These are phyloP conservation scores for Cucumis hystrix DNA, from an alignment of 306 rosid genomes.

Conservation along the genomic window DNA sequence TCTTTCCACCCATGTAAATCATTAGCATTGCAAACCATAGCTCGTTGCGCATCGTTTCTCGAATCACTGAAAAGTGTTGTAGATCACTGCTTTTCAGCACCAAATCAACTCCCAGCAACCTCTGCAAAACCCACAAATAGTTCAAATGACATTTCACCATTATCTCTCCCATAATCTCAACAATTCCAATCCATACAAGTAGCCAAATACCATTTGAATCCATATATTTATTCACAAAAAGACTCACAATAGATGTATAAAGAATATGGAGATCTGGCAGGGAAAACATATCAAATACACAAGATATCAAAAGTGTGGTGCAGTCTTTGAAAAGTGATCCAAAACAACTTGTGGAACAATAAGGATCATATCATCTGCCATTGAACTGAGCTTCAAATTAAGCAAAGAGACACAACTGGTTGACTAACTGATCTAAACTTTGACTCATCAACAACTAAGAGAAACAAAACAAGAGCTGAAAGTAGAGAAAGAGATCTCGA, in stretches of 20 bases:
- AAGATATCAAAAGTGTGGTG: neutral
- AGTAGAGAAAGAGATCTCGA: neutral
- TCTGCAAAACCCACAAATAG: neutral
- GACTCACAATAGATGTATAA: neutral
- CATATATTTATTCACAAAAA: neutral
- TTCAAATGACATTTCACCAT: neutral
- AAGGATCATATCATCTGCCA: neutral
- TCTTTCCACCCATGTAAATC: slow-evolving; percentile 92
- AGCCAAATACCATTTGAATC: neutral
- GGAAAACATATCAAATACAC: neutral
- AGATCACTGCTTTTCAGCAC: slow-evolving; percentile 21
- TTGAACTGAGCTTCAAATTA: neutral
- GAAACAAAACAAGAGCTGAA: neutral
- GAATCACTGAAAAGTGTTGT: slow-evolving; percentile 14
- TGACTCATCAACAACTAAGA: neutral
- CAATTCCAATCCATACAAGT: neutral
- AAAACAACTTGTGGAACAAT: neutral
- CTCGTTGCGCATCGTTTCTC: slow-evolving; percentile 96
- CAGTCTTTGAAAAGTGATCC: slow-evolving; percentile 1
- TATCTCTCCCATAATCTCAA: neutral
- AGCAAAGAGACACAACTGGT: neutral
- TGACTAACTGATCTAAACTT: neutral
- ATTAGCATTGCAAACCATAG: slow-evolving; percentile 96
- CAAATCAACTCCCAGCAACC: slow-evolving; percentile 8
- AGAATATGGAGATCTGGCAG: neutral